Base-by-base conservation (phyloP, 106 monocot genomes). In the Vanilla planifolia region DNA sequence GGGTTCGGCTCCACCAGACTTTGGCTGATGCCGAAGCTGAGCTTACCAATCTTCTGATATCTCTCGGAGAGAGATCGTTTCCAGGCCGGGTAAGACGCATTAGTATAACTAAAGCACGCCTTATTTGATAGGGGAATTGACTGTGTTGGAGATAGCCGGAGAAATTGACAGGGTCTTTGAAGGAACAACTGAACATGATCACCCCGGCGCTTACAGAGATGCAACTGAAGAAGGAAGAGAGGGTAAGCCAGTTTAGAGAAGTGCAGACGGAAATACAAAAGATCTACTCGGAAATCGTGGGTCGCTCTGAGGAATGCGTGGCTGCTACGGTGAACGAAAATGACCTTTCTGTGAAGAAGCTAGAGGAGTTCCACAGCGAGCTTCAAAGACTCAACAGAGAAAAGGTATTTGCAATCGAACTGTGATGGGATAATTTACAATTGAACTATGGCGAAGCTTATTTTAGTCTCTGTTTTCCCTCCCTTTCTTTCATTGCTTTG, bases 11-110 rank as follows among this genome's bases (percentile, higher is more conserved):
- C 8, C 86, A 82, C 48, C 82, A 79, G 61, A 68, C 71, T 33
- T 65, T 87, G 82, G 86, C 82, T 14, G 79, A 87, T 30, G 66
- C 86, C 14, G 82, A 82, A 61, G 65, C 78, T 11, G 78, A 87
- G 62, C 71, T 82, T 32, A 87, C 86, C 34, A 82, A 80, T 39
- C 75, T 87, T 61, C 82, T 82, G 16, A 70, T 79, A 9, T 87
- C 86, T 6, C 86, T 87, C 22, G 86, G 86, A 24, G 86, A 87
- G 64, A 33, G 82, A 72, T 87, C 82, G 25, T 82, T 78, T 14
- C 63, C 75, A 11, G 79, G 66, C 9, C 56, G 78, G 61, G 82
- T 87, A 25, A 73, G 66, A 30, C 5, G 30, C 50, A 24, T 10
- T 24, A 10, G 21, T n/a, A n/a, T n/a, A n/a, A n/a, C n/a, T n/a